Evolutionary conservation across 2,329 filamentous ascomycete genomes (phyloP).

Genomic region (Pseudonectria foliicola): DNA sequence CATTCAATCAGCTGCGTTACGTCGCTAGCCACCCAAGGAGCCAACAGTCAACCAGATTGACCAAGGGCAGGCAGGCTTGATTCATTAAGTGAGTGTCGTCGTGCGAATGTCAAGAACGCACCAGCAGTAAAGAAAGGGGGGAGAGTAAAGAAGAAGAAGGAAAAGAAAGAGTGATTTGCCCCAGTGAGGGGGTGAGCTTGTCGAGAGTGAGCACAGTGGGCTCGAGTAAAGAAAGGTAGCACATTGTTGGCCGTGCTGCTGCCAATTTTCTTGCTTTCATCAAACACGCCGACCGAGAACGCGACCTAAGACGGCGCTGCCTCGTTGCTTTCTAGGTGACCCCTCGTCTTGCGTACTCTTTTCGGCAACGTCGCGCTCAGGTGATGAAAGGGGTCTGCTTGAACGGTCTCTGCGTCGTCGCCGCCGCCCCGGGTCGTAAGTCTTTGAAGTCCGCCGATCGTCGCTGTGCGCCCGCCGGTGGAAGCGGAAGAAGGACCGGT

Average conservation of each 20-base stretch:
- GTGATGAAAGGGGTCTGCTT: slow-evolving; percentile 17
- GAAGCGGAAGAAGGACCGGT: slow-evolving; percentile 38
- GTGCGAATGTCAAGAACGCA: slow-evolving; percentile 4
- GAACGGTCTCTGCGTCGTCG: slow-evolving; percentile 9
- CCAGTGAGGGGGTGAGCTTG: too few species aligned
- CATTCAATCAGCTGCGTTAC: too few species aligned
- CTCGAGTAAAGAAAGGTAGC: neutral
- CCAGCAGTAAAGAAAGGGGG: slow-evolving; percentile 16
- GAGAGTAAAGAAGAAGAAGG: slow-evolving; percentile 9
- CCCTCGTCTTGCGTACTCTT: slow-evolving; percentile 5
- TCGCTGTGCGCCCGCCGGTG: slow-evolving; percentile 32
- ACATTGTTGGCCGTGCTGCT: neutral
- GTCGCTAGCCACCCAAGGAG: too few species aligned
- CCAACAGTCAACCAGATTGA: too few species aligned
- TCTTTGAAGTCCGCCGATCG: slow-evolving; percentile 14
- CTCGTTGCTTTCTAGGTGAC: slow-evolving; percentile 21
- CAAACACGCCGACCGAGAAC: slow-evolving; percentile 29
- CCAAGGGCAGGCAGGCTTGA: too few species aligned
- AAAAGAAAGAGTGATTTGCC: slow-evolving; percentile 1
- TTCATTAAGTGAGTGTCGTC: neutral
- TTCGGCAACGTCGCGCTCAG: slow-evolving; percentile 5
- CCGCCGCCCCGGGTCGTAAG: neutral
- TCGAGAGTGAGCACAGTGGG: slow-evolving; percentile 8
- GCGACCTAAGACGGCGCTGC: slow-evolving; percentile 29
- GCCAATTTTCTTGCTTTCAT: slow-evolving; percentile 7